Evolutionary conservation across 352 stramenopile genomes (phyloP), one percentile per base, ranked within the genome.

Genomic region (Phytophthora ramorum): DNA sequence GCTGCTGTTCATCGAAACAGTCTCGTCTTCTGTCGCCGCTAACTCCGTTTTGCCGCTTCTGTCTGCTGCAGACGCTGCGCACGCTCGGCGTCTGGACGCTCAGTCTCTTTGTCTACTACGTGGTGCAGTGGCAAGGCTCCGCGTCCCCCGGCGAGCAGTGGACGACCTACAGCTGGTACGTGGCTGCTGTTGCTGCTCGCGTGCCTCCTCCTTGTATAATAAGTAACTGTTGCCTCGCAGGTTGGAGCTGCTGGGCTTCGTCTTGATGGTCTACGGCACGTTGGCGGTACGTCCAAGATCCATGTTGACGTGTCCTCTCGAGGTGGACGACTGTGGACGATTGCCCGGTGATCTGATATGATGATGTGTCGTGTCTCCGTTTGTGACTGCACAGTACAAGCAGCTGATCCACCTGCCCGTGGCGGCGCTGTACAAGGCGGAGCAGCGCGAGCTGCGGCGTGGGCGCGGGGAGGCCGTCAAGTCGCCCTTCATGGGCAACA

Each of bases 261-360:
- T 85, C 22, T 64, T 93, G 32, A 92, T 95, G 83, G 83, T 93
- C 14, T 92, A 84, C 63, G 85, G 85, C 52, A 95, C 85, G 3
- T 55, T 93, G 6, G 71, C 85, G 75, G 86, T 94, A 83, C 50
- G 85, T 75, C 37, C 41, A 46, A 24, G 3, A 24, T 24, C 22
- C 22, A 24, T 24, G 22, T 24, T 24, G 22, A 24, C 22, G 22
- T 24, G 22, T 24, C 47, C 26, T 34, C 30, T 10, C 19, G 24
- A 40, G 13, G 14, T 30, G 41, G 54, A 52, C 40, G 7, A 26
- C 17, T 32, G 41, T 30, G 41, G 54, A 52, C 40, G 7, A 26
- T n/a, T 32, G 41, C 26, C 4, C 20, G 37, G 46, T 53, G 54
- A 34, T 40, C 63, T 65, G 24, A 66, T 24, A 20, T 52, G 30